Base-by-base conservation (phyloP, 225 moss, liverwort and hornwort species). In the Rhytidiadelphus loreus region DNA sequence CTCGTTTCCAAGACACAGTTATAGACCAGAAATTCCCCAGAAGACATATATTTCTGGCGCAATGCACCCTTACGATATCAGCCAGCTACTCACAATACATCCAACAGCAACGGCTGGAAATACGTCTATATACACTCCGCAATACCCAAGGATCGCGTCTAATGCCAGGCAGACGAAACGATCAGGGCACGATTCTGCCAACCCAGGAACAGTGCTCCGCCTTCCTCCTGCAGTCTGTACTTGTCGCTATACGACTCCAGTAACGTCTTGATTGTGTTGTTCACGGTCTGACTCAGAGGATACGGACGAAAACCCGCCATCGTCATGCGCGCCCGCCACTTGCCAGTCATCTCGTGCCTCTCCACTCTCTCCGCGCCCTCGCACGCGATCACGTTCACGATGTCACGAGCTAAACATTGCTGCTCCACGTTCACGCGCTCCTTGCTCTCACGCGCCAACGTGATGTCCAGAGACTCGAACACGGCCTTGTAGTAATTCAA, bases 391-490 rank as follows among this genome's bases (percentile, higher is more conserved):
- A 97, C 92, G 81, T 97, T 97, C 88, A 96, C 96, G 78, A 96
- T 94, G 81, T 96, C 97, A 21, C 96, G 97, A 16, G 96, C 97
- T 66, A 97, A 69, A 74, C 94, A 92, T 33, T 96, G 94, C 68
- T 97, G 96, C 93, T 97, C 97, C 83, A 96, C 93, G 62, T 94
- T 96, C 59, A 95, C 94, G 55, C 97, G 94, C 53, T 96, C 97
- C 62, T 91, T 93, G 91, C 95, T 97, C 83, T 93, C 92, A 52
- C 94, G 93, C 13, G 96, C 88, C 55, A 96, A 86, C 13, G 95
- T 93, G 74, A 95, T 96, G 85, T 97, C 96, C 59, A 97, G 72
- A 41, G 97, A 96, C 52, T 97, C 97, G 52, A 97, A 97, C 44
- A 97, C 62, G 0, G 97, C 97, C 25, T 90, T 84, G 60, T 96